Percentiles rank a stretch among this genome's conserved stretches.
These are phyloP conservation scores for Thalassiosira mediterranea DNA, from an alignment of 352 stramenopile species.

Conservation along the genomic window DNA sequence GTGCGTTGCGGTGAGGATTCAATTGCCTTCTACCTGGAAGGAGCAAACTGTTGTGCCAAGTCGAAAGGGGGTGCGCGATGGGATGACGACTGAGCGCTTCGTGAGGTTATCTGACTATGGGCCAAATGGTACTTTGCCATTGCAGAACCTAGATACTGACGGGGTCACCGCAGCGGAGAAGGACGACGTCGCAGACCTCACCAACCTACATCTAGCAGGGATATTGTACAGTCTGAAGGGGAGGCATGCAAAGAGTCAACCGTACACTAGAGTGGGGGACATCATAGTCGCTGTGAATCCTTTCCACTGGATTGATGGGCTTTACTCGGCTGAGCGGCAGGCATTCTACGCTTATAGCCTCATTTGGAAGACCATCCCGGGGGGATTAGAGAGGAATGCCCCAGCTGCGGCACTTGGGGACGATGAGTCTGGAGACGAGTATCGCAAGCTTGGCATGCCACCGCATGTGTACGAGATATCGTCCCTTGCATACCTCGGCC, in stretches of 20 bases:
- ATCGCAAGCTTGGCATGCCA: conserved; percentile 60
- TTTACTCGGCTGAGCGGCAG: conserved; percentile 67
- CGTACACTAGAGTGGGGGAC: conserved; percentile 96
- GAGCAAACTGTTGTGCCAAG: conserved; percentile 42
- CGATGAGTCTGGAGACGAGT: conserved; percentile 57
- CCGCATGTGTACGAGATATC: conserved; percentile 83
- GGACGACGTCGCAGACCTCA: conserved; percentile 92
- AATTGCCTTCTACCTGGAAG: conserved; percentile 54
- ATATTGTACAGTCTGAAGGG: conserved; percentile 95
- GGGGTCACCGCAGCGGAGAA: conserved; percentile 55
- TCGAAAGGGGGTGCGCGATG: not conserved
- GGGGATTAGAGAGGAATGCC: not conserved
- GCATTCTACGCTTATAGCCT: conserved; percentile 75
- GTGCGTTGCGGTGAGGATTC: conserved; percentile 42
- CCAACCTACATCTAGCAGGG: conserved; percentile 93
- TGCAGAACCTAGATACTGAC: conserved; percentile 72
- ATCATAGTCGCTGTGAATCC: conserved; percentile 82
- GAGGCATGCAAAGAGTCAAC: conserved; percentile 85
- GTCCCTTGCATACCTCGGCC: conserved; percentile 74
- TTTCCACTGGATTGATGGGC: conserved; percentile 71
- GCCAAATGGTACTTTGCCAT: conserved; percentile 69
- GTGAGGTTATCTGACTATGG: conserved; percentile 70
- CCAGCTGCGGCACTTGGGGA: conserved; percentile 40
- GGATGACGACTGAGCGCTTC: conserved; percentile 25
- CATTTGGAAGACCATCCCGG: conserved; percentile 55